Percentiles rank a stretch among this genome's conserved stretches.
Evolutionary conservation across 768 basidiomycete species (phyloP).

Genomic region (Hericium coralloides): DNA sequence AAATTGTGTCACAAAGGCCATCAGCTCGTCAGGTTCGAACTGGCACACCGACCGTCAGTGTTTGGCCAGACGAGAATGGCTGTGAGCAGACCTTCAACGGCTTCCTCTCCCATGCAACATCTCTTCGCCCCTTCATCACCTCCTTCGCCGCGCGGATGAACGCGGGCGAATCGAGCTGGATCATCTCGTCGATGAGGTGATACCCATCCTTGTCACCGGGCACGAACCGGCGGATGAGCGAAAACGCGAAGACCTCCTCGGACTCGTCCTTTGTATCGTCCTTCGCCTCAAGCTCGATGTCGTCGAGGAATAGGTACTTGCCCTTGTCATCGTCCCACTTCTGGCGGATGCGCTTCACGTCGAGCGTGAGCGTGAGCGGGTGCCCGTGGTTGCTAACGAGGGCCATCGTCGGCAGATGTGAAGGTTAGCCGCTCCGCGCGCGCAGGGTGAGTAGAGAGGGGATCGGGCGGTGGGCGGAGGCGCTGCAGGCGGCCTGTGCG

Average conservation of each 20-base stretch:
- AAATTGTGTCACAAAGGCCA: background rate
- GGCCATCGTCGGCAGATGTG: no score
- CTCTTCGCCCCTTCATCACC: background rate
- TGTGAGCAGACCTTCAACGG: background rate
- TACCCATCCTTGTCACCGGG: background rate
- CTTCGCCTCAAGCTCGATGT: background rate
- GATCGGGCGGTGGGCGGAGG: no score
- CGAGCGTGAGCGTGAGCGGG: background rate
- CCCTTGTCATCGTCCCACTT: background rate
- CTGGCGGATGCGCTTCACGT: background rate
- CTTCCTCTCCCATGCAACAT: background rate
- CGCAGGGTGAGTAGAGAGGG: no score
- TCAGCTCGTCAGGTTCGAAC: background rate
- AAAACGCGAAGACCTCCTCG: background rate
- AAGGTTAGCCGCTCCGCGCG: no score
- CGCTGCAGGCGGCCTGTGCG: no score
- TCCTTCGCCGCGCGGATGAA: background rate
- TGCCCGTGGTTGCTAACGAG: no score
- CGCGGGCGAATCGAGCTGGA: background rate
- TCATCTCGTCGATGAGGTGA: background rate
- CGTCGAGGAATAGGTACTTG: background rate
- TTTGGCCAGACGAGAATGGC: background rate
- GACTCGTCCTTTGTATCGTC: background rate
- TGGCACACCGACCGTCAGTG: background rate
- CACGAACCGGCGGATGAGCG: background rate